phyloP scores from a whole-genome alignment of 2,329 filamentous ascomycete genomes.

The Ceratocystiopsis minuta region DNA sequence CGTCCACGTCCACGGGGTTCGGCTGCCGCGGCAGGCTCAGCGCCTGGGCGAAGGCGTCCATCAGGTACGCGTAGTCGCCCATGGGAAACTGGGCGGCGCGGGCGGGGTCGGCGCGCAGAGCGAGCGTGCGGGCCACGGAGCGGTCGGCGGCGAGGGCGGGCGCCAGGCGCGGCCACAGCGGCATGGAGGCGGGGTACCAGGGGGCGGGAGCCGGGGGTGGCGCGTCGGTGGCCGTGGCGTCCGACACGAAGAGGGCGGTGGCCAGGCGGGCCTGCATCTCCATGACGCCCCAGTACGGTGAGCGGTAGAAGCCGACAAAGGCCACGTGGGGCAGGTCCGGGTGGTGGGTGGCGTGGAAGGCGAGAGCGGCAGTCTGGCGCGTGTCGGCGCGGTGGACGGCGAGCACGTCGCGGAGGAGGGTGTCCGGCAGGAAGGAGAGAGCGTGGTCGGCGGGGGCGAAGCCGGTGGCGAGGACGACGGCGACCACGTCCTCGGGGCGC shows the following conservation, averaged over 20 bases:
- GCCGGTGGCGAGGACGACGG: conserved; percentile 58
- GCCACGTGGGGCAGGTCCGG: conserved; percentile 44
- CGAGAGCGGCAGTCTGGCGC: conserved; percentile 46
- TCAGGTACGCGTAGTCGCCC: conserved; percentile 61
- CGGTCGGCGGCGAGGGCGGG: conserved; percentile 25
- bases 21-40: conserved; percentile 29
- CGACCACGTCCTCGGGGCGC: conserved; percentile 35
- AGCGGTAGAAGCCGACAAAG: conserved; percentile 71
- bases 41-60: conserved; percentile 49
- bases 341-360: conserved; percentile 48
- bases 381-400: conserved; percentile 35
- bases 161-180: conserved; percentile 15
- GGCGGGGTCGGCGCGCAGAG: conserved; percentile 29
- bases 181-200: conserved; percentile 4
- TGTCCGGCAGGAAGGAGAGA: conserved; percentile 35
- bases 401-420: conserved; percentile 35
- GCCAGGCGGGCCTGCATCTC: conserved; percentile 68
- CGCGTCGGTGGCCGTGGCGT: conserved; percentile 14
- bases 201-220: too few species aligned
- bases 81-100: conserved; percentile 58
- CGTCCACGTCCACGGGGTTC: too few species aligned
- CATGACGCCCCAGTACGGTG: conserved; percentile 74
- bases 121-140: conserved; percentile 26
- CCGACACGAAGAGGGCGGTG: conserved; percentile 31
- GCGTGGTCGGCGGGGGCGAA: conserved; percentile 49